Percentiles rank a stretch among this genome's conserved stretches.
These are phyloP conservation scores for Globisporangium irregulare DNA, from an alignment of 352 stramenopile genomes.

Conservation along the genomic window DNA sequence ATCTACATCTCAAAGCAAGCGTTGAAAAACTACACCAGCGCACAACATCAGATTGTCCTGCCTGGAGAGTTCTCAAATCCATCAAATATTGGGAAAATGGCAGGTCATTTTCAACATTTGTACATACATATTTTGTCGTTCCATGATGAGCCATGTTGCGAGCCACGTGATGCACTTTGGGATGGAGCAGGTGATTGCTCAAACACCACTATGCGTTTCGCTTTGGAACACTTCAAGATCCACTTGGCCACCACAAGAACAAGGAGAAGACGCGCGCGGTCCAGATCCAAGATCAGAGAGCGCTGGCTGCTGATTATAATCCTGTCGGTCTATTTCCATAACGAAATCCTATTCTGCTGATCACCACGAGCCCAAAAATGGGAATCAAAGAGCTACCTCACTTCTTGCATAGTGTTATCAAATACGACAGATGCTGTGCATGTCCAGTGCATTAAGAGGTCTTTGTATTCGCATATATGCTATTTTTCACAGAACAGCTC, in stretches of 20 bases:
- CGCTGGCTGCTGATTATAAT: background rate
- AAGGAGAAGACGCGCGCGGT: background rate
- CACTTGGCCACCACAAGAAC: background rate
- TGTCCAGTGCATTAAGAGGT: background rate
- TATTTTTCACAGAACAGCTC: background rate
- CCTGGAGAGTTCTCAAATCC: too few species aligned
- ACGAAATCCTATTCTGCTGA: background rate
- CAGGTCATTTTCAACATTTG: background rate
- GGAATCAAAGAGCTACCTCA: background rate
- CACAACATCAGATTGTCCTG: too few species aligned
- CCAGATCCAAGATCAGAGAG: background rate
- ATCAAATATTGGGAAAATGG: too few species aligned
- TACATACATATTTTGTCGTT: background rate
- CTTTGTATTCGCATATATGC: slow-evolving; percentile 3
- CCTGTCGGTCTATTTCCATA: background rate
- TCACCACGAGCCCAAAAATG: background rate
- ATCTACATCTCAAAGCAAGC: too few species aligned
- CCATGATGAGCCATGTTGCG: background rate
- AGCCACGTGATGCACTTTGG: background rate
- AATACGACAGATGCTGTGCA: too few species aligned
- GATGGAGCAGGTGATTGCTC: background rate
- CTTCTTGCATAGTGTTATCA: background rate
- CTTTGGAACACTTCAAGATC: background rate
- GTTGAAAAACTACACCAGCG: too few species aligned
- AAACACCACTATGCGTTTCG: background rate